Base-by-base conservation (phyloP, 768 basidiomycete species). In the Psilocybe tampanensis region DNA sequence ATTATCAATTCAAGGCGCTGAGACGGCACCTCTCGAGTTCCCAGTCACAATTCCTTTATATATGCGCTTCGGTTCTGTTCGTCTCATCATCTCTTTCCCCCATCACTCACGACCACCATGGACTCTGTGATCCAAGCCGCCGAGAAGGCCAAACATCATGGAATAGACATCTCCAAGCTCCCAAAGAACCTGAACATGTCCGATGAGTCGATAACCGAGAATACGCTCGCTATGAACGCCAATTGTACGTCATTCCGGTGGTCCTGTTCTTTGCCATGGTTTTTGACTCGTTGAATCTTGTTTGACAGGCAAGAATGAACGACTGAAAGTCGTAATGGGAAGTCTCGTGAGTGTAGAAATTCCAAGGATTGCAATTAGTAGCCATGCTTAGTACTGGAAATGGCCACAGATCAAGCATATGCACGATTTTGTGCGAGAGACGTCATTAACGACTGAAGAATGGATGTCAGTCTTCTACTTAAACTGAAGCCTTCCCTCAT, bases 361-460 rank as follows among this genome's bases (percentile, higher is more conserved):
- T 29, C 5, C 29, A 9, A 5, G 4, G 4, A 29, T 29, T 29
- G 29, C n/a, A n/a, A n/a, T n/a, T n/a, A 8, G 6, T 11, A 23
- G 1, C 29, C 29, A 2, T 21, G 2, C 21, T 29, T 9, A 11
- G 2, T 17, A 43, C 19, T 21, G 12, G 17, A 44, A 36, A 13
- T 36, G 1, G 36, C 34, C 53, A 4, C 73, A 92, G 72, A 67
- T 89, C 52, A 79, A 75, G 24, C 90, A 94, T 66, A 59, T 94
- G 8, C 92, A 94, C 66, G 80, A 84, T 36, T 91, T 92, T 61
- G 76, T 91, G 21, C 78, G 76, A 43, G 92, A 93, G 70, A 88
- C 89, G 1, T 80, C 83, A 55, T 70, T 94, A 50, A 91, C 92
- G 17, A 89, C 85, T 1, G 88, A 93, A 2, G 93, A 95, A 76